phyloP scores from a whole-genome alignment of 768 basidiomycete genomes.

The Naganishia onofrii region DNA sequence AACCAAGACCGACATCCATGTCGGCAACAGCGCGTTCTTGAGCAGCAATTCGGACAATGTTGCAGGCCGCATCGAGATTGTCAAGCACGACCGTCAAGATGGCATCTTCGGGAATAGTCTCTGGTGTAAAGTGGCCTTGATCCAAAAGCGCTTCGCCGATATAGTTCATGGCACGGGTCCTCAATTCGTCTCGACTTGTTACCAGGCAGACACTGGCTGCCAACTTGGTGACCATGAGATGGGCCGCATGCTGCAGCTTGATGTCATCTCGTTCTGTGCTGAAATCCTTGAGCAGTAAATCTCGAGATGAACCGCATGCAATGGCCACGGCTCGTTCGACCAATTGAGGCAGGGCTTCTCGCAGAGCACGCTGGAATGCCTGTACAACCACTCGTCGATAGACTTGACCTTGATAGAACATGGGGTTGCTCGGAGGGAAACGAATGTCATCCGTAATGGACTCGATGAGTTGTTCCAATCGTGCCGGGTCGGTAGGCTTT shows the following conservation, averaged over 20 bases:
- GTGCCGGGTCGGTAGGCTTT: slow-evolving; percentile 20
- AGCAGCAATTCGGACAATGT: slow-evolving; percentile 92
- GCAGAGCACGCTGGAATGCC: slow-evolving; percentile 88
- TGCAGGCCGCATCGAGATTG: slow-evolving; percentile 88
- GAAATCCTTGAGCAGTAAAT: slow-evolving; percentile 92
- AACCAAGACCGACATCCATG: slow-evolving; percentile 81
- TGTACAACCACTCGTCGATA: slow-evolving; percentile 69
- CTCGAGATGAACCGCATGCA: slow-evolving; percentile 93
- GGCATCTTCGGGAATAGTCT: slow-evolving; percentile 78
- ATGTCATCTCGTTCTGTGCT: slow-evolving; percentile 87
- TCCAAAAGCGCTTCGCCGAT: slow-evolving; percentile 69
- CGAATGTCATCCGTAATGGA: slow-evolving; percentile 68
- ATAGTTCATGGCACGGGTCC: slow-evolving; percentile 84
- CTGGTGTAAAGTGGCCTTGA: slow-evolving; percentile 61
- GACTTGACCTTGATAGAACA: slow-evolving; percentile 65
- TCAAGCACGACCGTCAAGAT: slow-evolving; percentile 75
- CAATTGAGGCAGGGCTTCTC: slow-evolving; percentile 96
- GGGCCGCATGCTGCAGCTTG: slow-evolving; percentile 84
- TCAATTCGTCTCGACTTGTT: slow-evolving; percentile 94
- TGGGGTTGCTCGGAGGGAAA: slow-evolving; percentile 71
- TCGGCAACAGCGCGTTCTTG: slow-evolving; percentile 93
- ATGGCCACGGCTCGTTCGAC: slow-evolving; percentile 98
- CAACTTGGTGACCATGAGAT: slow-evolving; percentile 93
- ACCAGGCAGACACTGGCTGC: slow-evolving; percentile 94
- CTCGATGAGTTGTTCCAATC: slow-evolving; percentile 52